Percentiles rank a stretch among this genome's conserved stretches.
These are phyloP conservation scores for Fusarium nematophilum DNA, from an alignment of 2,329 filamentous ascomycete species.

Conservation along the genomic window DNA sequence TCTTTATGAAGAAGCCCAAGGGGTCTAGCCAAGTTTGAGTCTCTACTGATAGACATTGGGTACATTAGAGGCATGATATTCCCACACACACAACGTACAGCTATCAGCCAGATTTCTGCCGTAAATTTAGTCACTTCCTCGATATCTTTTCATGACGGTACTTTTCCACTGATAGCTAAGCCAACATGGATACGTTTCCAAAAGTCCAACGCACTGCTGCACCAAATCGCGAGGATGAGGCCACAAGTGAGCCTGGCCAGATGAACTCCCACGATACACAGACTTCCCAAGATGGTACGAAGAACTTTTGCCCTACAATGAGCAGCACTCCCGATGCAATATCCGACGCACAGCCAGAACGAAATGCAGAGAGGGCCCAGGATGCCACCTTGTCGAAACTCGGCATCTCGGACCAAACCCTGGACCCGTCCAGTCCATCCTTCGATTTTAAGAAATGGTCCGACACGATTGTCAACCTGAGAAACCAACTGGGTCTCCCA, in stretches of 20 bases:
- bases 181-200: not conserved
- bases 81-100: no score
- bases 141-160: not conserved
- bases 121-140: not conserved
- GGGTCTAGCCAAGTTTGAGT: no score
- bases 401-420: not conserved
- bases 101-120: no score
- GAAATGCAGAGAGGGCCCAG: not conserved
- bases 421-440: slow-evolving; percentile 2
- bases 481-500: slow-evolving; percentile 1
- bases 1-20: no score
- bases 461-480: slow-evolving; percentile 3
- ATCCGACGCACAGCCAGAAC: not conserved
- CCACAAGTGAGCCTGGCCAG: not conserved
- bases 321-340: no score
- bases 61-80: no score
- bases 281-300: not conserved
- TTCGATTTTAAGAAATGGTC: slow-evolving; percentile 16
- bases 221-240: not conserved
- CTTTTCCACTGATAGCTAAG: not conserved
- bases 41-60: no score
- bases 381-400: not conserved
- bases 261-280: not conserved
- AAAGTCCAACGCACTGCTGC: not conserved
- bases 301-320: not conserved